Evolutionary conservation across 441 rosid genomes (phyloP), one percentile per base, ranked within the genome.

Genomic region (Pelargonium citronellum): DNA sequence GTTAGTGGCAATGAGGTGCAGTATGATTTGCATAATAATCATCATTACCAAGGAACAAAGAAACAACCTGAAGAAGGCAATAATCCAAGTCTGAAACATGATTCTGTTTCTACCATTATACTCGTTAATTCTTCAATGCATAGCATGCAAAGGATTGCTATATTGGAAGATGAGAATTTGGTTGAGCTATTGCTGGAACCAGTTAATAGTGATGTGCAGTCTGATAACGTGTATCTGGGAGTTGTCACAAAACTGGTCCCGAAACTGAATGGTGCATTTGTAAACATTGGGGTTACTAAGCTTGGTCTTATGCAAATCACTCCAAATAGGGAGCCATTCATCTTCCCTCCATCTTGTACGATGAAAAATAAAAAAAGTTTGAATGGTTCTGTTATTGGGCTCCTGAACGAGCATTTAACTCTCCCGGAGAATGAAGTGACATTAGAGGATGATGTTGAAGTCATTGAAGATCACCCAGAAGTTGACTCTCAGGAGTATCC

Each of bases 191-290:
- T 94, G 74, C 82, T 91, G 73, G 95, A 94, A 81, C 99, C 99
- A 64, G 96, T 91, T 68, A 91, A 94, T 83, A 86, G 80, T 72
- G 83, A 85, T 53, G 99, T 91, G 69, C 95, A 83, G 81, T 89
- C 93, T 83, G 97, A 91, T 79, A 94, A 88, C 81, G 89, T 94
- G 68, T 94, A 94, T 80, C 79, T 94, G 61, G 97, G 99, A 20
- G 86, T 88, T 47, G 83, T 94, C 66, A 79, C 89, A 66, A 91
- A 90, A 82, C 87, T 86, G 76, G 97, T 87, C 39, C 99, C 99
- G 11, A 87, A 89, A 76, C 90, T 94, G 99, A 95, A 95, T 64
- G 98, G 98, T 79, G 98, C 98, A 67, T 91, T 94, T 91, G 95
- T 94, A 70, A 87, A 90, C 71, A 90, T 94, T 62, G 96, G 96